Evolutionary conservation across 129 eudicot genomes (phyloP).

Genomic region (Flaveria sonorensis): DNA sequence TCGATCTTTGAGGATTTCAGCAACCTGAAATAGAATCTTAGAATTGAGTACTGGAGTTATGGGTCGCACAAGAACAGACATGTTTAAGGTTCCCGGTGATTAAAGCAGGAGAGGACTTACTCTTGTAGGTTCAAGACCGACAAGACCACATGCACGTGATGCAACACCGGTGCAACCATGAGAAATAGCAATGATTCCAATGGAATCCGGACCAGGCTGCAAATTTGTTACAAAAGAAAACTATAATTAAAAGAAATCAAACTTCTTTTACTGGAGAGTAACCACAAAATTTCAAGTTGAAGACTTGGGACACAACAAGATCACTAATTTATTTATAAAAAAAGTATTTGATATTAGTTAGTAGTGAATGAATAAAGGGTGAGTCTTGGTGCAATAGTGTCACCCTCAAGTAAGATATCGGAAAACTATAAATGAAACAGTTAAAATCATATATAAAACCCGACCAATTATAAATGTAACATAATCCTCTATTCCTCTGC

Average conservation of each 20-base stretch:
- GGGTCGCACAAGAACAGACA: background rate
- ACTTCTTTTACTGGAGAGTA: background rate
- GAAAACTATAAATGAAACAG: background rate
- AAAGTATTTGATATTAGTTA: background rate
- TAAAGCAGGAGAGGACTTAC: slow-evolving; percentile 40
- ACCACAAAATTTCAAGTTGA: background rate
- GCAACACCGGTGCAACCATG: slow-evolving; percentile 82
- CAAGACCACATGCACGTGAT: slow-evolving; percentile 98
- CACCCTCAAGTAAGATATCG: background rate
- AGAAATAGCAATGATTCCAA: slow-evolving; percentile 98
- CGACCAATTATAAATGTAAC: background rate
- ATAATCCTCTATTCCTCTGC: background rate
- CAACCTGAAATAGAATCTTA: slow-evolving; percentile 52
- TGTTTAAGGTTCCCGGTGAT: background rate
- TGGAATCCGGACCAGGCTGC: slow-evolving; percentile 99
- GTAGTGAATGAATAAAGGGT: background rate
- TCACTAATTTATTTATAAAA: background rate
- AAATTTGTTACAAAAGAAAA: slow-evolving; percentile 6
- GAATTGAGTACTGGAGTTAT: background rate
- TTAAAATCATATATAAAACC: background rate
- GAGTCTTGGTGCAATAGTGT: background rate
- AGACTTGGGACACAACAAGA: slow-evolving; percentile 20
- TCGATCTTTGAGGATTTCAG: slow-evolving; percentile 92
- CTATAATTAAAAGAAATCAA: background rate
- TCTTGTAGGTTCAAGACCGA: slow-evolving; percentile 86